Conservation (phyloP, 2,329 filamentous ascomycete species). For the Zasmidium angulare region DNA sequence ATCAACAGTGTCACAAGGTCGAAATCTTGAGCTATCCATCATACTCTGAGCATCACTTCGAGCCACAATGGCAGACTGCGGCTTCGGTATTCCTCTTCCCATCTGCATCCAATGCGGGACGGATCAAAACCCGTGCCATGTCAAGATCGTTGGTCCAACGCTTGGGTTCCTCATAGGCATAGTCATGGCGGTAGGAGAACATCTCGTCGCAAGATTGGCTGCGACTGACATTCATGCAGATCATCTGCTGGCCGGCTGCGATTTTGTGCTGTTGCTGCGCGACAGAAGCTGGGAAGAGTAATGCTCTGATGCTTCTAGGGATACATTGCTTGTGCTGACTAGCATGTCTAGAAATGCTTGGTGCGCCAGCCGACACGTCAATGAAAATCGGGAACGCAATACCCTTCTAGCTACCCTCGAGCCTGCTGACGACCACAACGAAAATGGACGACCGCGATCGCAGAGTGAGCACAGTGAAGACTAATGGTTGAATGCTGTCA, state of each 20-base stretch:
- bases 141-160: constrained; percentile 41
- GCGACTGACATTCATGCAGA: constrained; percentile 16
- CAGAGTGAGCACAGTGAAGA: background rate
- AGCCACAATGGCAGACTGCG: constrained; percentile 22
- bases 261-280: constrained; percentile 40
- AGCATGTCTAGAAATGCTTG: constrained; percentile 24
- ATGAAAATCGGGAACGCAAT: constrained; percentile 33
- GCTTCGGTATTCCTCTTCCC: constrained; percentile 30
- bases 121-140: constrained; percentile 39
- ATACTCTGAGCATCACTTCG: background rate
- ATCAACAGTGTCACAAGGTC: background rate
- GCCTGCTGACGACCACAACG: background rate
- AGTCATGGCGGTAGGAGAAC: constrained; percentile 31
- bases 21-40: background rate
- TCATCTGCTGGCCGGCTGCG: constrained; percentile 40
- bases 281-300: constrained; percentile 36
- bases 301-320: too few relatives aligned
- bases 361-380: constrained; percentile 35
- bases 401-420: constrained; percentile 29
- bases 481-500: background rate
- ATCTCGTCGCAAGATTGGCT: background rate
- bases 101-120: constrained; percentile 40
- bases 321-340: background rate
- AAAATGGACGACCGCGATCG: background rate
- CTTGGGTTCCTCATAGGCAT: constrained; percentile 37